Evolutionary conservation across 768 basidiomycete genomes (phyloP), one percentile per base, ranked within the genome.

Genomic region (Suillus decipiens): DNA sequence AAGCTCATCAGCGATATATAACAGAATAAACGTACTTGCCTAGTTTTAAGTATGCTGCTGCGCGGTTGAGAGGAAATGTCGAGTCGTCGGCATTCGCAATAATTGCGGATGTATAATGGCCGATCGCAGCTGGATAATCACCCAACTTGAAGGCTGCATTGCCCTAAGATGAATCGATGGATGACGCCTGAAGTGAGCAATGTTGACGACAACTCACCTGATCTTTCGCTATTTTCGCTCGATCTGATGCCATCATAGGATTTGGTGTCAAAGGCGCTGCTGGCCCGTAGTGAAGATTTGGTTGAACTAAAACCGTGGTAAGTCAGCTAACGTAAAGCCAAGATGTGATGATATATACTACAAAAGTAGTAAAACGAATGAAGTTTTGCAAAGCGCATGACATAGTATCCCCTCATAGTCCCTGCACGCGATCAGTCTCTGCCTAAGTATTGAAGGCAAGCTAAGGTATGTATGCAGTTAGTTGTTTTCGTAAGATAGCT

Each of bases 11-110:
- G 11, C 17, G 55, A 41, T 33, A 62, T 31, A 36, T 33, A 39
- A 10, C 57, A 45, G 42, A 11, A 36, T 6, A 57, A 76, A 89
- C 93, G 80, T 81, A 95, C 95, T 96, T 97, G 85, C 87, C 89
- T 79, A 96, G 84, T 82, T 95, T 96, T 64, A 98, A 83, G 79
- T 96, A 96, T 33, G 94, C 93, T 41, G 93, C 91, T 3, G 94
- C 92, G 50, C 96, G 86, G 72, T 98, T 98, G 39, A 96, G 81
- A 39, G 89, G 87, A 66, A 89, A 91, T 0, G 92, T 90, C n/a
- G 84, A 79, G 69, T 96, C 92, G 0, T 72, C 78, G 12, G 78
- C 73, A 74, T 96, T 89, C 2, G 88, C 84, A 22, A 93, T 73
- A 51, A 90, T 86, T 4, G 96, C 95, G 1, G 85, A 78, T 37